Evolutionary conservation across 495 filamentous ascomycete genomes (phyloP), one percentile per base, ranked within the genome.

Genomic region (Astrocystis sublimbata): DNA sequence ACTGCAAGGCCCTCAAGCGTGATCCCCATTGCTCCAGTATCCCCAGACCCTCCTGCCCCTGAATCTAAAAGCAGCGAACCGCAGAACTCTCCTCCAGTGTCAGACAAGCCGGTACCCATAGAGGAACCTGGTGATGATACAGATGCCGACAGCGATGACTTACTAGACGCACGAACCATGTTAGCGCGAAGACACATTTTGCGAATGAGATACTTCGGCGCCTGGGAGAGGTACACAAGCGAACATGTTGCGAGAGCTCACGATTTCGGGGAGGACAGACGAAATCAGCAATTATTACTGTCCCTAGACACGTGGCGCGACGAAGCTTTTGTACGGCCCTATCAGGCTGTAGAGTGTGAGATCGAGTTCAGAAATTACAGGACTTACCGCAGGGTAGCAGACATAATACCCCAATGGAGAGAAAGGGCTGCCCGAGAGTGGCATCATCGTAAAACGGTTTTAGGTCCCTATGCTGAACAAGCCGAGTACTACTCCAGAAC

Each of bases 221-320:
- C 86, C 3, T 94, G 90, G 90, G 81, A 85, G 35, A 85, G 86
- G 43, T 86, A 92, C 47, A 92, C 90, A 10, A 81, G 79, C 6
- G 85, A 89, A 43, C 89, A 91, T 65, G 79, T 88, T 58, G 67
- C 85, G 31, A 92, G 90, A 70, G 84, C 87, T 2, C 83, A 85
- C 41, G 78, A 85, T 9, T 88, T 88, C 58, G 76, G 81, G 10
- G 61, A 87, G 6, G 78, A 78, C 41, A 85, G 82, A 15, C 49
- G 64, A 30, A 49, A 46, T 26, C 61, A 65, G 53, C 63, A 58
- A 0, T 26, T 64, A 43, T 49, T 52, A 21, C 40, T 57, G 46
- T 47, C 38, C n/a, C 33, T 72, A 24, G 61, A 61, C 26, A 58
- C 42, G 17, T 72, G 70, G 70, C 70, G 68, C 26, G 64, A 64